A percentile compares a stretch with the other conserved stretches of the same genome.
These are phyloP conservation scores for Globisporangium polare DNA, from an alignment of 352 stramenopile species.

Conservation along the genomic window DNA sequence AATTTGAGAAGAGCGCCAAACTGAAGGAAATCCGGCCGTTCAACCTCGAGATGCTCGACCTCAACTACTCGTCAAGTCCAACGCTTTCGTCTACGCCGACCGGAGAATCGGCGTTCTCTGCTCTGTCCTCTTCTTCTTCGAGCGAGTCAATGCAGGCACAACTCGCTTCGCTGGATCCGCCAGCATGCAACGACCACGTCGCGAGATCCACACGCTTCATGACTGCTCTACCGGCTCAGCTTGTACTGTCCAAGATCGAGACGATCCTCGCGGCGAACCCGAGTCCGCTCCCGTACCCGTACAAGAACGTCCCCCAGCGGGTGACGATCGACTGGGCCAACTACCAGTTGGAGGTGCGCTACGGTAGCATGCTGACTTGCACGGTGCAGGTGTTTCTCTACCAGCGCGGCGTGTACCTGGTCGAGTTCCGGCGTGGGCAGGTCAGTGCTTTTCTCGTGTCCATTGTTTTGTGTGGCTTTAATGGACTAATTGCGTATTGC, in stretches of 20 bases:
- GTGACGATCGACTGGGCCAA: slow-evolving; percentile 69
- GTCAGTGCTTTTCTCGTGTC: slow-evolving; percentile 24
- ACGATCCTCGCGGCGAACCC: slow-evolving; percentile 36
- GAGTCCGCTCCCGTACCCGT: slow-evolving; percentile 42
- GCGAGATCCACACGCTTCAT: slow-evolving; percentile 69
- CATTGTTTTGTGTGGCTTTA: background rate
- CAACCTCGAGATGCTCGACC: slow-evolving; percentile 22
- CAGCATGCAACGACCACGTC: slow-evolving; percentile 62
- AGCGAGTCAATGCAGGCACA: slow-evolving; percentile 12
- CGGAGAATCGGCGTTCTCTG: background rate
- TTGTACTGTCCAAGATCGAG: slow-evolving; percentile 71
- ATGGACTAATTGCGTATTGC: slow-evolving; percentile 2
- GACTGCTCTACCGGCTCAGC: slow-evolving; percentile 52
- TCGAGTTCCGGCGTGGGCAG: slow-evolving; percentile 76
- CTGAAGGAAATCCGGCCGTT: slow-evolving; percentile 32
- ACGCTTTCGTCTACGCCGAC: slow-evolving; percentile 11
- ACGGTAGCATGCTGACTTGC: slow-evolving; percentile 57
- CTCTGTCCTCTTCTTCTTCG: background rate
- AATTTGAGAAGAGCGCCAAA: slow-evolving; percentile 48
- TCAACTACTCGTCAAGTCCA: slow-evolving; percentile 1
- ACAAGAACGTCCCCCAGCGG: slow-evolving; percentile 37
- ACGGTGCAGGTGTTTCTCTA: slow-evolving; percentile 82
- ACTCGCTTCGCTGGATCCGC: slow-evolving; percentile 16
- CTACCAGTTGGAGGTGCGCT: slow-evolving; percentile 70
- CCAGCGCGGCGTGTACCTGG: slow-evolving; percentile 74